These are phyloP conservation scores for Moesziomyces sp. DNA, from an alignment of 1,284 basidiomycete genomes.

Conservation along the genomic window DNA sequence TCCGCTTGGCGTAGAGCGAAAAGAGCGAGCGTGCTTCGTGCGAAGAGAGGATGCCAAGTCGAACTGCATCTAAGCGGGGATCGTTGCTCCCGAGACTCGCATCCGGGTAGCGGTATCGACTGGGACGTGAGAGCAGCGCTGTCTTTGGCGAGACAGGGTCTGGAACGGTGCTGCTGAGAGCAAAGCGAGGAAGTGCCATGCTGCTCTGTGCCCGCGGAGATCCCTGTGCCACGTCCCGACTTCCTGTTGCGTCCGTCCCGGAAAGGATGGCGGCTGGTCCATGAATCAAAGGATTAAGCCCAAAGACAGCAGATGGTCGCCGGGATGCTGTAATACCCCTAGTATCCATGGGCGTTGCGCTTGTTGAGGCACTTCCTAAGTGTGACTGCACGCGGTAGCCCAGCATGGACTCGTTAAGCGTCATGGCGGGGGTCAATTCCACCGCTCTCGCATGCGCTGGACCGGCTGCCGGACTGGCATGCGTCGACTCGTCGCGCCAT, in stretches of 20 bases:
- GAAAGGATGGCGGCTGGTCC: too few relatives aligned
- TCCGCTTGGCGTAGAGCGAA: slow-evolving; percentile 13
- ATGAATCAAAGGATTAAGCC: background rate
- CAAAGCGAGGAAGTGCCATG: slow-evolving; percentile 2
- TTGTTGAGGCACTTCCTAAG: too few relatives aligned
- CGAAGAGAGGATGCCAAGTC: slow-evolving; percentile 17
- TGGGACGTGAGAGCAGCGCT: slow-evolving; percentile 7
- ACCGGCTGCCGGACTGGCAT: background rate
- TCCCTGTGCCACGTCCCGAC: too few relatives aligned
- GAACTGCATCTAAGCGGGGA: slow-evolving; percentile 31
- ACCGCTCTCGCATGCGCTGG: background rate
- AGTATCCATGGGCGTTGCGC: too few relatives aligned
- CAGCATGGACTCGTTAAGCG: too few relatives aligned
- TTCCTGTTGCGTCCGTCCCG: background rate
- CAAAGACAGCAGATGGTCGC: background rate
- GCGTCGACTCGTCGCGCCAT: background rate
- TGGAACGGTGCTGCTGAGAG: background rate
- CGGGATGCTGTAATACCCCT: background rate
- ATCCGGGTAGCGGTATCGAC: slow-evolving; percentile 33
- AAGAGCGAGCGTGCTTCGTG: slow-evolving; percentile 31
- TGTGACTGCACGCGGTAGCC: too few relatives aligned
- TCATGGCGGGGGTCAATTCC: too few relatives aligned
- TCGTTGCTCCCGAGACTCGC: slow-evolving; percentile 19
- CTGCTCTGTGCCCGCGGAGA: background rate
- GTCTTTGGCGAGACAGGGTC: background rate